phyloP scores from a whole-genome alignment of 208 protist species.

The Angomonas deanei region DNA sequence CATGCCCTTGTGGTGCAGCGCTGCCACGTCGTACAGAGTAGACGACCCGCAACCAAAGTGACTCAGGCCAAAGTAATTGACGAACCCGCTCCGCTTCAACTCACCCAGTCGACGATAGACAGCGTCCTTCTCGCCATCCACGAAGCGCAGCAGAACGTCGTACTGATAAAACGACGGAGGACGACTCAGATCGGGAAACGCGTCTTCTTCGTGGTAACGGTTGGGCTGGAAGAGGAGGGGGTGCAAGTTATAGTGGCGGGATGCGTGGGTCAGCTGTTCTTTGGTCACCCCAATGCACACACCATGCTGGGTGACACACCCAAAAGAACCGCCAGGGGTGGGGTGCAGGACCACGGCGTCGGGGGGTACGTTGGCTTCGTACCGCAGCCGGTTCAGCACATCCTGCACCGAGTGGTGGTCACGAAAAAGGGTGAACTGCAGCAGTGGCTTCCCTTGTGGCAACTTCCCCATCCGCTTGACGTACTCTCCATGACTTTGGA shows the following conservation, averaged over 20 bases:
- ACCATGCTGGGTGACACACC: conserved; percentile 66
- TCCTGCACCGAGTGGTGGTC: conserved; percentile 42
- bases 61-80: conserved; percentile 85
- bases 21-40: conserved; percentile 53
- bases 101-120: conserved; percentile 19
- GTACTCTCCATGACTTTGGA: conserved; percentile 79
- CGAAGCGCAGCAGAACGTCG: conserved; percentile 64
- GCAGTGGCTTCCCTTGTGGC: conserved; percentile 33
- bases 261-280: conserved; percentile 71
- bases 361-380: conserved; percentile 41
- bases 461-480: conserved; percentile 44
- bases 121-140: conserved; percentile 27
- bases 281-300: conserved; percentile 59
- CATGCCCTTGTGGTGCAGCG: conserved; percentile 27
- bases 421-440: conserved; percentile 75
- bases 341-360: conserved; percentile 42
- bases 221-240: conserved; percentile 73
- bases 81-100: conserved; percentile 39
- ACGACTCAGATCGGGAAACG: conserved; percentile 5
- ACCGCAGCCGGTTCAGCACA: conserved; percentile 64
- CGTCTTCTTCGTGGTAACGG: conserved; percentile 23
- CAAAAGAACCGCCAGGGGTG: conserved; percentile 51
- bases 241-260: conserved; percentile 75
- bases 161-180: conserved; percentile 38
- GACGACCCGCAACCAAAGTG: conserved; percentile 54